These are phyloP conservation scores for Ophiostoma sp. DNA, from an alignment of 2,329 filamentous ascomycete species.

Conservation along the genomic window DNA sequence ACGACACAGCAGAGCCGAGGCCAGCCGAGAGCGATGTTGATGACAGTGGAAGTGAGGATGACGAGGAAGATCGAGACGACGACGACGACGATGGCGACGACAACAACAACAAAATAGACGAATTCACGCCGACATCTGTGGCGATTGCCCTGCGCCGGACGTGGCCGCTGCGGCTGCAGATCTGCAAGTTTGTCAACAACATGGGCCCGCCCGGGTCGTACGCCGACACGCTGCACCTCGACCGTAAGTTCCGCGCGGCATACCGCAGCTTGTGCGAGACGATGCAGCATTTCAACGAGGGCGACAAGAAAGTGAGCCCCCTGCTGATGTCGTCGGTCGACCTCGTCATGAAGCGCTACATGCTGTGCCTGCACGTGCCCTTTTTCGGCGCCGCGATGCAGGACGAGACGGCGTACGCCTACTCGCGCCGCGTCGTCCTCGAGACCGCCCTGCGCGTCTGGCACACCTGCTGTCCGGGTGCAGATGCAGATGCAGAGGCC, in stretches of 20 bases:
- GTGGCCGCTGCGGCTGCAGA: constrained; percentile 40
- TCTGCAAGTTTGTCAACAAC: constrained; percentile 45
- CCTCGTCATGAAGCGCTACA: constrained; percentile 41
- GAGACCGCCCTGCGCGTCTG: constrained; percentile 1
- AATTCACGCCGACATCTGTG: constrained; percentile 45
- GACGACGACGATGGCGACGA: neutral
- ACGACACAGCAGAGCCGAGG: neutral
- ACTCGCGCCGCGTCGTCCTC: constrained; percentile 44
- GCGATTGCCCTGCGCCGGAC: constrained; percentile 44
- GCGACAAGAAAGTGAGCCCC: neutral
- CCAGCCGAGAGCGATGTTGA: neutral
- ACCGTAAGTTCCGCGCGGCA: constrained; percentile 40
- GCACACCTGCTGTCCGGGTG: neutral
- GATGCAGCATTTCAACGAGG: constrained; percentile 30
- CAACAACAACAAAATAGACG: too few relatives aligned
- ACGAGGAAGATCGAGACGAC: neutral
- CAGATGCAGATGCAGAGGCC: too few relatives aligned
- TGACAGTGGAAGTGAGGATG: neutral
- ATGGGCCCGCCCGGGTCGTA: constrained; percentile 42
- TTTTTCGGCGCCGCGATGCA: constrained; percentile 40
- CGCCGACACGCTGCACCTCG: constrained; percentile 43
- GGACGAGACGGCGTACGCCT: constrained; percentile 45
- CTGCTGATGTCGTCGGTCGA: constrained; percentile 34
- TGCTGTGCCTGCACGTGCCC: constrained; percentile 51
- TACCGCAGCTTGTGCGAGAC: constrained; percentile 35